Evolutionary conservation across 2,329 filamentous ascomycete species (phyloP).

Genomic region (Exophiala bonariae): DNA sequence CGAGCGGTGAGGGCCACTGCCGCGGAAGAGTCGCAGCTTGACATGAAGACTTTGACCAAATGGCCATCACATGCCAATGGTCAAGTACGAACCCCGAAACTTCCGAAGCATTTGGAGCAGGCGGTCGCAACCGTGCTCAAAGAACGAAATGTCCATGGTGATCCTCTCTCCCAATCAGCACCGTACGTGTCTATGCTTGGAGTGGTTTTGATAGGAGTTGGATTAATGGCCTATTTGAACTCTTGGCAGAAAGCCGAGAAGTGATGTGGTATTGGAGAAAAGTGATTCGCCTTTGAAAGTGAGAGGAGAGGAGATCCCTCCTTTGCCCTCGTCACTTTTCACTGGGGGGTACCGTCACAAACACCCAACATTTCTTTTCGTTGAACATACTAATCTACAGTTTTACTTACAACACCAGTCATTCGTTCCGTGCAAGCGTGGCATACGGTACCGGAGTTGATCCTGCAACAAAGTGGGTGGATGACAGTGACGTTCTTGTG

Average conservation of each 20-base stretch:
- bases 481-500: no score
- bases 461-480: no score
- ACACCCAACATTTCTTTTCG: constrained; percentile 12
- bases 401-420: constrained; percentile 9
- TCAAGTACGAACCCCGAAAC: constrained; percentile 52
- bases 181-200: constrained; percentile 82
- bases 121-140: constrained; percentile 41
- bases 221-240: constrained; percentile 83
- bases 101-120: constrained; percentile 35
- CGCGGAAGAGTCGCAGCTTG: constrained; percentile 1
- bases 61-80: constrained; percentile 32
- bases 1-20: neutral
- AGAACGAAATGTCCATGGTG: constrained; percentile 39
- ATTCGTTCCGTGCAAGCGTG: constrained; percentile 20
- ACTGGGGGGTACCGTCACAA: neutral
- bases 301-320: no score
- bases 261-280: constrained; percentile 31
- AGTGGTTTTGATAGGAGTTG: constrained; percentile 77
- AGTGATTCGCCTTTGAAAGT: no score
- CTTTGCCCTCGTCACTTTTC: no score
- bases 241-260: constrained; percentile 68
- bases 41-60: constrained; percentile 11
- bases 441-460: constrained; percentile 4
- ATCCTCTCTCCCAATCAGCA: constrained; percentile 55
- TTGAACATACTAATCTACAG: constrained; percentile 16